Conservation (phyloP, 2,329 filamentous ascomycete species). For the Alternaria alternata region DNA sequence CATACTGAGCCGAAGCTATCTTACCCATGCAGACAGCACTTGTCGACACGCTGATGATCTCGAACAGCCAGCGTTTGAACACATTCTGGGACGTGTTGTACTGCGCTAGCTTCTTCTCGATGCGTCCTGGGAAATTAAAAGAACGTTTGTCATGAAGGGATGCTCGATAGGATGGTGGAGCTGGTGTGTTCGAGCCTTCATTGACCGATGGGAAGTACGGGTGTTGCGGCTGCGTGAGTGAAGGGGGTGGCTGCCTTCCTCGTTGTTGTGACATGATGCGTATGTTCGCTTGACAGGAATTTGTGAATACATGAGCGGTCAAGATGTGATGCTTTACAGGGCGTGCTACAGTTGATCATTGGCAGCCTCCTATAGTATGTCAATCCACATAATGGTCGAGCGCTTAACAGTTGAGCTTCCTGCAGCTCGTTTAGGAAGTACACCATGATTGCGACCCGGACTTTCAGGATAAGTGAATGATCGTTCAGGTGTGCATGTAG, state of each 20-base stretch:
- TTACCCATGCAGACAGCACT: slow-evolving; percentile 44
- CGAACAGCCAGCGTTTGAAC: slow-evolving; percentile 38
- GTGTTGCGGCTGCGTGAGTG: background rate
- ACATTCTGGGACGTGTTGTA: slow-evolving; percentile 32
- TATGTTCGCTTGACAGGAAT: background rate
- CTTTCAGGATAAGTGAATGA: too few species aligned
- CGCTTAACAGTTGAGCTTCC: too few species aligned
- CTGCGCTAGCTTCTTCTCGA: slow-evolving; percentile 33
- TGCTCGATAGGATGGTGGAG: background rate
- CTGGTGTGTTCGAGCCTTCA: background rate
- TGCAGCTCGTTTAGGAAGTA: too few species aligned
- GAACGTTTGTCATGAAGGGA: background rate
- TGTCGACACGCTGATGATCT: slow-evolving; percentile 37
- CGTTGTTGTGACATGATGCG: background rate
- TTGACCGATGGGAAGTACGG: background rate
- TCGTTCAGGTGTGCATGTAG: too few species aligned
- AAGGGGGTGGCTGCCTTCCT: background rate
- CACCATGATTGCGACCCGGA: too few species aligned
- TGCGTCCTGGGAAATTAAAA: slow-evolving; percentile 26
- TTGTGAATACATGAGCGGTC: background rate
- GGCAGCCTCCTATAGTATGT: background rate
- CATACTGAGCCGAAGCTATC: background rate
- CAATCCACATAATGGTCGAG: too few species aligned
- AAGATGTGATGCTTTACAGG: background rate
- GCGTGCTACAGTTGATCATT: background rate